These are phyloP conservation scores for Beauveria sp. DNA, from an alignment of 2,329 filamentous ascomycete genomes.

Conservation along the genomic window DNA sequence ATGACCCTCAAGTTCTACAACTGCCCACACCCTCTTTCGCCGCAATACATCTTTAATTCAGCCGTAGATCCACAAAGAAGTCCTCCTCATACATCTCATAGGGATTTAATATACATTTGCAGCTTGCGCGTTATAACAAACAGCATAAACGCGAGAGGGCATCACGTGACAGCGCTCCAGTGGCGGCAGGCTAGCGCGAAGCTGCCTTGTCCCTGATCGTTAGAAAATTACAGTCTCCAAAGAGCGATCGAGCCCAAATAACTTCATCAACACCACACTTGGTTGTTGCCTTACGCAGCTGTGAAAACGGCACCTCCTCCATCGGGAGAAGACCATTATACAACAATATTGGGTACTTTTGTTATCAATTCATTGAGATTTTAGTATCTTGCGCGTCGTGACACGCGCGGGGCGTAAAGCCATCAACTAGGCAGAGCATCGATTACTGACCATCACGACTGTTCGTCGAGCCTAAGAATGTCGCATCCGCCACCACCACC, in stretches of 20 bases:
- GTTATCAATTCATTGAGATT: not conserved
- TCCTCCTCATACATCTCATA: no score
- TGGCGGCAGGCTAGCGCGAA: conserved; percentile 7
- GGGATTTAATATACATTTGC: not conserved
- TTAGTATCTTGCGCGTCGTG: conserved; percentile 21
- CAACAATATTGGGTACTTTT: conserved; percentile 12
- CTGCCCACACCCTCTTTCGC: no score
- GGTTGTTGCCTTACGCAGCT: conserved; percentile 22
- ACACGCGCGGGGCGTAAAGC: conserved; percentile 28
- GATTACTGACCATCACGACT: conserved; percentile 2
- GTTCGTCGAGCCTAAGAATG: conserved; percentile 32
- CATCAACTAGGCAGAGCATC: conserved; percentile 17
- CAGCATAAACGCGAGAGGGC: not conserved
- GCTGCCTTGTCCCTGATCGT: not conserved
- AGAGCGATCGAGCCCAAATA: conserved; percentile 7
- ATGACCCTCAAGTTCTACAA: no score
- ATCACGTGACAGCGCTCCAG: conserved; percentile 7
- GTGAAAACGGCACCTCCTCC: conserved; percentile 22
- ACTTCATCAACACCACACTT: conserved; percentile 20
- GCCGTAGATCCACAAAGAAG: no score
- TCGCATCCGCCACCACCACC: conserved; percentile 48
- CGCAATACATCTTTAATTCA: no score
- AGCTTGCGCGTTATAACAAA: not conserved
- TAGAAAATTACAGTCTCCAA: conserved; percentile 26
- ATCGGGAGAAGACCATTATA: conserved; percentile 14